Base-by-base conservation (phyloP, 148 eudicot genomes). In the Rhododendron ferrugineum region DNA sequence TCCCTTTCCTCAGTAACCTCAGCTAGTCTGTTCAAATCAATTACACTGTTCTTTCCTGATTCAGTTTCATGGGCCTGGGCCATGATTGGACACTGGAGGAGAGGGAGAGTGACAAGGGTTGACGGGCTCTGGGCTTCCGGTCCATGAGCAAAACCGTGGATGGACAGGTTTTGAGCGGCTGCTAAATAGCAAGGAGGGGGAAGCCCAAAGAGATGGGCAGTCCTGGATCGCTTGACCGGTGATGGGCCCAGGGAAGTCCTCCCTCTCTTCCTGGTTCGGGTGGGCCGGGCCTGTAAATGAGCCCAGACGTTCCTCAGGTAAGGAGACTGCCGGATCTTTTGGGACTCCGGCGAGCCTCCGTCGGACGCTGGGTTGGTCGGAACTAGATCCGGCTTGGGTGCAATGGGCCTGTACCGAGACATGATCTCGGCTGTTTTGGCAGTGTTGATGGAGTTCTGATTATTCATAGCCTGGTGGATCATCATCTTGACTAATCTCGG, bases 11-110 rank as follows among this genome's bases (percentile, higher is more conserved):
- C 90, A 0, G 90, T 82, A 5, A 26, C 79, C 14, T 81, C 86
- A 1, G 74, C 74, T 11, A 68, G 74, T 66, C 89, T 1, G 89
- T 92, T 92, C 84, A 94, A 84, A 84, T 94, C 96, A 8, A 94
- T 88, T 4, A 28, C 36, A 28, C 74, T 6, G 11, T 68, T 30
- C 4, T 4, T 16, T 20, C 23, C 36, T 68, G 74, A 28, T 28
- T 11, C 74, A 13, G 16, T 68, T 30, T 68, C 74, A 68, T 28
- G 36, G 34, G 74, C 15, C 34, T 11, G 74, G 36, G 74, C 74
- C 74, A 68, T 68, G 74, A 68, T 68, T 68, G 74, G 74, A 68
- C 68, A 36, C 1, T 85, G 85, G 37, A 88, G 86, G n/a, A 90
- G 85, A 47, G 88, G 89, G 18, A 88, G 89, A 5, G 89, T 86